Conservation (phyloP, 192 early-diverging fungal species). For the Phycomyces blakesleeanus region DNA sequence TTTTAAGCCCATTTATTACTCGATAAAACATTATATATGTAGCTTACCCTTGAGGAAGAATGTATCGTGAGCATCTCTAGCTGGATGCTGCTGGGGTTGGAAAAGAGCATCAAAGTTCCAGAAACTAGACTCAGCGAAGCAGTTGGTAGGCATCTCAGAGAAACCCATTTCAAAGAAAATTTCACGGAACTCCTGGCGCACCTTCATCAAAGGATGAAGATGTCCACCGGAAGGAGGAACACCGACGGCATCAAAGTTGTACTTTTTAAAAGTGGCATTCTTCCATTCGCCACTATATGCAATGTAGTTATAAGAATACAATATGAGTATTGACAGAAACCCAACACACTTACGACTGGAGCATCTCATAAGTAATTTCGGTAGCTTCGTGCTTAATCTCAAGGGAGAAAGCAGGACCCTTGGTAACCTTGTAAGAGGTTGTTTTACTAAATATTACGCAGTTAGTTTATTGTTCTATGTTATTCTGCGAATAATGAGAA, state of each 20-base stretch:
- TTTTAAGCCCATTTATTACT: background rate
- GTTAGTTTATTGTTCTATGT: conserved; percentile 3
- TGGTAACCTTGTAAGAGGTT: conserved; percentile 78
- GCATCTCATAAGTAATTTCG: conserved; percentile 92
- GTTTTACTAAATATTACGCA: conserved; percentile 52
- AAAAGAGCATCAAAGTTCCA: conserved; percentile 99
- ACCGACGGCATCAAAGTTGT: conserved; percentile 95
- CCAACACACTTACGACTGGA: conserved; percentile 52
- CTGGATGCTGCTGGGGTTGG: conserved; percentile 98
- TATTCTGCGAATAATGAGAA: background rate
- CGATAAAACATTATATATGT: background rate
- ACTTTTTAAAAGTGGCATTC: conserved; percentile 91
- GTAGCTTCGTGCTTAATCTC: conserved; percentile 86
- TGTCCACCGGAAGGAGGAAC: conserved; percentile 78
- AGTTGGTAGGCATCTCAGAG: conserved; percentile 97
- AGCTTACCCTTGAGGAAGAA: conserved; percentile 66
- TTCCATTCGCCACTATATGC: conserved; percentile 90
- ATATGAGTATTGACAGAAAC: too few species aligned
- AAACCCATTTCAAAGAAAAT: conserved; percentile 99
- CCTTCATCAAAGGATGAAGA: conserved; percentile 98
- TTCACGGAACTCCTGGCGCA: conserved; percentile 96
- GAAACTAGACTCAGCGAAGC: conserved; percentile 96
- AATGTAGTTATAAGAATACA: background rate
- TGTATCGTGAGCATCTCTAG: conserved; percentile 81
- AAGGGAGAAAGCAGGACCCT: conserved; percentile 86